These are phyloP conservation scores for Lablab purpureus DNA, from an alignment of 306 rosid genomes.

Conservation along the genomic window DNA sequence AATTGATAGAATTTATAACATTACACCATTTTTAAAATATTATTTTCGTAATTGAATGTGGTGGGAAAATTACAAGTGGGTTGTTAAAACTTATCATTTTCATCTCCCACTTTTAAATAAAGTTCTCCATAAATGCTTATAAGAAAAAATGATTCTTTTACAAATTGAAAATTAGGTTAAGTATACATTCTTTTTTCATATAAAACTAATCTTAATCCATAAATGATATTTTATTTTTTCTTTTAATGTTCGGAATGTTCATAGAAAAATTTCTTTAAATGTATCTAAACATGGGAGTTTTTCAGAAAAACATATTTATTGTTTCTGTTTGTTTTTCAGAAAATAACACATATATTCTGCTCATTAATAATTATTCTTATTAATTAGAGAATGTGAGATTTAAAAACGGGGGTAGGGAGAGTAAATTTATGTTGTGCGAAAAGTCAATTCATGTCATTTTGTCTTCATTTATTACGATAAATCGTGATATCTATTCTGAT, in stretches of 20 bases:
- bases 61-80: background rate
- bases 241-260: no score
- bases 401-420: background rate
- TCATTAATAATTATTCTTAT: background rate
- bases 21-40: background rate
- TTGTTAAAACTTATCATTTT: background rate
- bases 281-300: no score
- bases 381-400: background rate
- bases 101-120: background rate
- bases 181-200: no score
- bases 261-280: no score
- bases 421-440: background rate
- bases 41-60: background rate
- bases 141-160: no score
- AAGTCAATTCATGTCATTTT: background rate
- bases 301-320: background rate
- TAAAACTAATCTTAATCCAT: no score
- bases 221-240: no score
- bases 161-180: no score
- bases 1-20: background rate
- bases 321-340: background rate
- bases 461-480: constrained; percentile 9
- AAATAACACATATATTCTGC: background rate
- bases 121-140: no score
- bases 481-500: background rate